Evolutionary conservation across 306 rosid genomes (phyloP).

Genomic region (Corylus heterophylla): DNA sequence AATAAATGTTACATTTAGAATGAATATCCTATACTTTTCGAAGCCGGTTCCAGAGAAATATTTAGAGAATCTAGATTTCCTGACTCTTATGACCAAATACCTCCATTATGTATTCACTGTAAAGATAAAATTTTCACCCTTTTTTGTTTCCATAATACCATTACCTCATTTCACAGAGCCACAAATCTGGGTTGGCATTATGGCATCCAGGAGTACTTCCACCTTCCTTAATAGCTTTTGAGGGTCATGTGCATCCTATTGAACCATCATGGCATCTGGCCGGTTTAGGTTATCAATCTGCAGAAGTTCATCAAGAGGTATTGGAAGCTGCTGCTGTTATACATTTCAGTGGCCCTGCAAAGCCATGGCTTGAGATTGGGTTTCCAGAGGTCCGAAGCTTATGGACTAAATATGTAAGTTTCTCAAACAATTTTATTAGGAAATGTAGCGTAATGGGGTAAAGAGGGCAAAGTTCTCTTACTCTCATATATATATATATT

Average conservation of each 20-base stretch:
- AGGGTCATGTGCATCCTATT: slow-evolving; percentile 74
- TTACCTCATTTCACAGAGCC: slow-evolving; percentile 53
- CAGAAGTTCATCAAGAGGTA: slow-evolving; percentile 34
- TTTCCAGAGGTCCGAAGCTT: slow-evolving; percentile 69
- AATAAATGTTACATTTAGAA: background rate
- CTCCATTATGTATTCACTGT: background rate
- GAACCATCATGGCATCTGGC: slow-evolving; percentile 67
- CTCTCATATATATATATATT: slow-evolving; percentile 31
- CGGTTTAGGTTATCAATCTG: slow-evolving; percentile 55
- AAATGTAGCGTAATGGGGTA: slow-evolving; percentile 70
- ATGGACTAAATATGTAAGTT: slow-evolving; percentile 75
- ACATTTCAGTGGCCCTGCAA: slow-evolving; percentile 95
- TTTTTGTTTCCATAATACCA: background rate
- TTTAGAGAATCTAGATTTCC: background rate
- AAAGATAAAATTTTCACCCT: background rate
- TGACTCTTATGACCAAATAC: background rate
- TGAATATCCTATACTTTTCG: background rate
- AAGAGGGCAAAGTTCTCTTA: slow-evolving; percentile 50
- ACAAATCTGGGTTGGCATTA: slow-evolving; percentile 47
- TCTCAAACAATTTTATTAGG: slow-evolving; percentile 66
- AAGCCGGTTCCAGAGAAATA: background rate
- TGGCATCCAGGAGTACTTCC: slow-evolving; percentile 86
- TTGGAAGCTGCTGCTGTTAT: slow-evolving; percentile 63
- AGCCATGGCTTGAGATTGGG: slow-evolving; percentile 95
- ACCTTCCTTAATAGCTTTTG: slow-evolving; percentile 72